Conservation (phyloP, 345 rosid species). For the Kandelia obovata region DNA sequence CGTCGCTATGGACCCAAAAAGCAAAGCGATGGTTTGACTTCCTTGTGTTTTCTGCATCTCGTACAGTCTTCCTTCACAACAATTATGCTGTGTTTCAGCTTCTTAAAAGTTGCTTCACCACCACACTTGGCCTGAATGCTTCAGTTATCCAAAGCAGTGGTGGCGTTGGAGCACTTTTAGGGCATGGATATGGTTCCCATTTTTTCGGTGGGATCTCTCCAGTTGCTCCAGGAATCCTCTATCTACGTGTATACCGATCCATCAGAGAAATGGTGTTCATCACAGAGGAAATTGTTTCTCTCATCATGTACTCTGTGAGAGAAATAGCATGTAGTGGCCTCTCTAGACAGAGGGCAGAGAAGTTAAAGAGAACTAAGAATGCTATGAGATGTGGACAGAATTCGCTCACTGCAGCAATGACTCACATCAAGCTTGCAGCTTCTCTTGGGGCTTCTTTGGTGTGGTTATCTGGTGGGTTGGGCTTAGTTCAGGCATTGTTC, state of each 20-base stretch:
- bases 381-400: conserved; percentile 70
- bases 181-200: conserved; percentile 91
- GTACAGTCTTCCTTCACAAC: conserved; percentile 83
- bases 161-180: conserved; percentile 93
- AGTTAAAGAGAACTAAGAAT: conserved; percentile 62
- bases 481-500: conserved; percentile 66
- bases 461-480: conserved; percentile 80
- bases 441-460: conserved; percentile 88
- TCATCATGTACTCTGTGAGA: conserved; percentile 75
- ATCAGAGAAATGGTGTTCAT: conserved; percentile 70
- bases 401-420: conserved; percentile 68
- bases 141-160: conserved; percentile 51
- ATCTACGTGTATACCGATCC: conserved; percentile 66
- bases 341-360: conserved; percentile 45
- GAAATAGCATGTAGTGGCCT: conserved; percentile 59
- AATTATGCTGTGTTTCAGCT: conserved; percentile 89
- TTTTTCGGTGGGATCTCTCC: conserved; percentile 75
- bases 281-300: conserved; percentile 81
- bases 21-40: conserved; percentile 93
- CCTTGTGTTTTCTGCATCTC: conserved; percentile 84
- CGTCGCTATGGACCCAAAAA: conserved; percentile 92
- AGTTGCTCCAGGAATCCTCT: conserved; percentile 90
- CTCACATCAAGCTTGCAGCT: conserved; percentile 72
- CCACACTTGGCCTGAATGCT: conserved; percentile 63
- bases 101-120: conserved; percentile 82